Evolutionary conservation across 345 rosid species (phyloP), one percentile per base, ranked within the genome.

Genomic region (Conringia planisiliqua): DNA sequence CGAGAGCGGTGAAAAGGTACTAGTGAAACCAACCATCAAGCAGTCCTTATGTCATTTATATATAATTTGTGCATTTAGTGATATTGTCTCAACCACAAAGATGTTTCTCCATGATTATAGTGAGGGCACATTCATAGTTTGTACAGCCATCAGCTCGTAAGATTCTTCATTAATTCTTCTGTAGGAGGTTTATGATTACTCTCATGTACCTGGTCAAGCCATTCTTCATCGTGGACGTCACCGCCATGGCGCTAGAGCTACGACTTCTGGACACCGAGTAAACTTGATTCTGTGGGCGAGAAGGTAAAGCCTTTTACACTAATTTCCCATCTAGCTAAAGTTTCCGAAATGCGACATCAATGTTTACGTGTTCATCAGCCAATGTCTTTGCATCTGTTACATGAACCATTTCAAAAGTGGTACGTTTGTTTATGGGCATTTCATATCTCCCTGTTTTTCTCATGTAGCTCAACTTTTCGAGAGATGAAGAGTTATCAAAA

Each of bases 241-340:
- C 71, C 88, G 98, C 64, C 99, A 95, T 84, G 99, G 99, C 74
- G 99, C 94, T 56, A 86, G 92, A 81, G 98, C 99, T 71, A 92
- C 98, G 50, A 85, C 85, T 29, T 61, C 88, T 17, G 99, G 97
- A 29, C 86, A 84, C 69, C 80, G 98, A 65, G 86, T 81, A 78
- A 96, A 96, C 85, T 76, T 96, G 78, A 83, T 96, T 27, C 56
- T 96, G 68, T 96, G 99, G 99, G 92, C 98, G 72, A 87, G 94
- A 85, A 95, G 98, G 98, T 95, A 85, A 77, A 39, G 43, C 56
- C 42, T 69, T 52, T 62, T 7, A 12, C 60, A 9, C 6, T 32
- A 22, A 33, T 33, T 24, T 33, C 32, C 18, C 20, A 14, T 61
- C 8, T 24, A 61, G 6, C 13, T 1, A 22, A 40, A 62, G 50